Evolutionary conservation across 306 rosid genomes (phyloP).

Genomic region (Fagus sylvatica): DNA sequence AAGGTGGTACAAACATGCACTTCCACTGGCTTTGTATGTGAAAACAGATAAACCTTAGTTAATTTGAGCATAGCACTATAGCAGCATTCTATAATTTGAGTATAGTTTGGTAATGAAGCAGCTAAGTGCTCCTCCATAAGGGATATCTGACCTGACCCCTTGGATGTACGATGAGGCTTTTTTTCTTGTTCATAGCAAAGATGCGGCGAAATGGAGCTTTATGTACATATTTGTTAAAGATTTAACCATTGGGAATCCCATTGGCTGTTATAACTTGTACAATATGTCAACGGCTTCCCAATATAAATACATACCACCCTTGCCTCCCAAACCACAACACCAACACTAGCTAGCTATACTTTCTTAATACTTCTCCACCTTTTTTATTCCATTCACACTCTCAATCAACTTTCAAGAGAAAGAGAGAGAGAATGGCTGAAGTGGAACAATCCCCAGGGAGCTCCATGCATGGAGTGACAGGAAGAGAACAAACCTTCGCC

Average conservation of each 20-base stretch:
- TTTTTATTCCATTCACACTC: too few relatives aligned
- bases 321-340: conserved; percentile 5
- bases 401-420: background rate
- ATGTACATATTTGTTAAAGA: background rate
- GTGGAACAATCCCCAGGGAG: conserved; percentile 75
- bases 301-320: conserved; percentile 43
- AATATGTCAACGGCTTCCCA: conserved; percentile 43
- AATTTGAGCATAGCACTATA: background rate
- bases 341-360: background rate
- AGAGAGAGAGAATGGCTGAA: conserved; percentile 28
- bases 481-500: conserved; percentile 63
- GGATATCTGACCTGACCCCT: conserved; percentile 52
- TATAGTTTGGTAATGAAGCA: background rate
- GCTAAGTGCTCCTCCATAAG: background rate
- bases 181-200: conserved; percentile 19
- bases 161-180: conserved; percentile 52
- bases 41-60: too few relatives aligned
- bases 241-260: conserved; percentile 24
- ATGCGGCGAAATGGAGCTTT: conserved; percentile 59
- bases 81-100: background rate
- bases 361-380: background rate
- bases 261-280: conserved; percentile 29
- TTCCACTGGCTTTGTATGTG: too few relatives aligned
- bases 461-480: conserved; percentile 98
- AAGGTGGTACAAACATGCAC: too few relatives aligned